Base-by-base conservation (phyloP, 1,284 basidiomycete genomes). In the Puccinia polysora region DNA sequence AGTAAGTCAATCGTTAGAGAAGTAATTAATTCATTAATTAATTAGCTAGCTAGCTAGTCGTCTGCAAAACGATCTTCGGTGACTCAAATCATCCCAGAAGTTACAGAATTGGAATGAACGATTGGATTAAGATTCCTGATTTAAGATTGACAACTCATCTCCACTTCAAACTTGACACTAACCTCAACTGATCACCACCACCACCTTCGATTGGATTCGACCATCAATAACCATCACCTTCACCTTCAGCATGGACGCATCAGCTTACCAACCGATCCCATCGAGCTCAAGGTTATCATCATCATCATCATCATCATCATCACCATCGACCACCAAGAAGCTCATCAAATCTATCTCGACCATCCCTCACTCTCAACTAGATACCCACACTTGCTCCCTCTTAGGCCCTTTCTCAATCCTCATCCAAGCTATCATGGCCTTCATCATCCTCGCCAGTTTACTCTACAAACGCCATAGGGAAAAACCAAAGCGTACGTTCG, bases 361-460 rank as follows among this genome's bases (percentile, higher is more conserved):
- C 8, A 45, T 70, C 36, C 68, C 68, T n/a, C 45, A 25, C 8
- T 30, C 68, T 4, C 40, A 62, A 32, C 32, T 70, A 14, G 68
- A 70, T 38, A 60, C 68, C 34, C 30, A 70, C 30, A 50, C 68
- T 34, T 70, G 68, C 56, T 60, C 68, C 3, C 58, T 70, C 30
- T 49, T 70, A 15, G 68, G 68, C n/a, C 68, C 68, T 32, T 70
- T 70, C 58, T 56, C 68, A 15, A 50, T 70, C 43, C 43, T 56
- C 28, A 70, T 70, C 34, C 68, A 70, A 49, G 68, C 28, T 14
- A 50, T 70, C 18, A 70, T 70, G 68, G 68, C 68, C 49, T 25
- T 60, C 28, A 70, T 70, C 58, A 56, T 70, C 40, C 58, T 70
- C 5, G 68, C 30, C 18, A 62, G 58, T 38, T 25, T 70, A 36